Conservation (phyloP, 805 yeast genomes). For the Suhomyces prunicola region DNA sequence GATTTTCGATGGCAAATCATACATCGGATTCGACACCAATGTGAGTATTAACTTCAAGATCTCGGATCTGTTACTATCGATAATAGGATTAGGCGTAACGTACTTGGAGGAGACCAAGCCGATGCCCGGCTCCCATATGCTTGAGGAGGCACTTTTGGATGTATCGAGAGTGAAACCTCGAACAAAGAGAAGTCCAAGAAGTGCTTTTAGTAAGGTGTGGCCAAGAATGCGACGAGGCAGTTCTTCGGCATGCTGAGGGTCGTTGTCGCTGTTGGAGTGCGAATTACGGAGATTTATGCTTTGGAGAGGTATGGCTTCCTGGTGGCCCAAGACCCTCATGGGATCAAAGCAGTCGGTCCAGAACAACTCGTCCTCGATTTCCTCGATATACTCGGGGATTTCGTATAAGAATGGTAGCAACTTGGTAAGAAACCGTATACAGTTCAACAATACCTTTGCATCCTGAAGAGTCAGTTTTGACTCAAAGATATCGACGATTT, state of each 20-base stretch:
- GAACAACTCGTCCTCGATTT: constrained; percentile 28
- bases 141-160: neutral
- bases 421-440: constrained; percentile 62
- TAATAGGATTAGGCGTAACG: constrained; percentile 21
- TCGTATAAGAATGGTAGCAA: constrained; percentile 70
- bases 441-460: constrained; percentile 45
- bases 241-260: constrained; percentile 8
- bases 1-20: constrained; percentile 40
- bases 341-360: constrained; percentile 45
- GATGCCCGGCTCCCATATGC: constrained; percentile 10
- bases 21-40: constrained; percentile 60
- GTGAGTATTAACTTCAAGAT: constrained; percentile 59
- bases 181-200: constrained; percentile 51
- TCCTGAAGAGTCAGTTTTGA: constrained; percentile 6
- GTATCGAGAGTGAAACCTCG: constrained; percentile 51
- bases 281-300: neutral
- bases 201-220: constrained; percentile 9
- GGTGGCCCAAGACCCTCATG: neutral
- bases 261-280: neutral
- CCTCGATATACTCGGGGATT: constrained; percentile 22
- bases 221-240: constrained; percentile 8
- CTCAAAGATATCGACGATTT: constrained; percentile 19
- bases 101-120: constrained; percentile 26
- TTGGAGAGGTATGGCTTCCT: neutral
- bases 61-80: constrained; percentile 68